Evolutionary conservation across 257 asterid genomes (phyloP).

Genomic region (Solanum chmielewskii): DNA sequence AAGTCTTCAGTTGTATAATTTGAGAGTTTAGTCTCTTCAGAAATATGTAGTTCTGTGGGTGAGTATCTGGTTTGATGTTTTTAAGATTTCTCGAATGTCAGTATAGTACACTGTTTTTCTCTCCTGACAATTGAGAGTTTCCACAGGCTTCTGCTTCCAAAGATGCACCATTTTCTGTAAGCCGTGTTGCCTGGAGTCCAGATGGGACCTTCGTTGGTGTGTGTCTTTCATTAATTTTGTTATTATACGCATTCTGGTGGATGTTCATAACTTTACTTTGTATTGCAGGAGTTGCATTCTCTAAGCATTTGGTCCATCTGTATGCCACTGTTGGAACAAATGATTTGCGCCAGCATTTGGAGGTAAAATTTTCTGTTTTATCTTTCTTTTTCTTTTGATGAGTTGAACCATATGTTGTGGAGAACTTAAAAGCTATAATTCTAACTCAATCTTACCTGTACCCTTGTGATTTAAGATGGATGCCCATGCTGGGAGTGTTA

Average conservation of each 20-base stretch:
- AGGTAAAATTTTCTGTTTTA: constrained; percentile 29
- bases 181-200: constrained; percentile 88
- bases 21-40: background rate
- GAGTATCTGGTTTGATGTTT: background rate
- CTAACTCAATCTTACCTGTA: constrained; percentile 2
- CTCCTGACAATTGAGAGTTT: constrained; percentile 15
- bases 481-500: constrained; percentile 73
- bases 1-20: background rate
- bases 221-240: constrained; percentile 5
- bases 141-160: constrained; percentile 81
- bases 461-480: constrained; percentile 53
- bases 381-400: background rate
- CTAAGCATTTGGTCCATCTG: constrained; percentile 86
- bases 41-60: background rate
- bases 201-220: constrained; percentile 89
- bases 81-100: background rate
- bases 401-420: background rate
- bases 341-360: constrained; percentile 83
- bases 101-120: background rate
- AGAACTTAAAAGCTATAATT: background rate
- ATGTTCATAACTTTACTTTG: constrained; percentile 8
- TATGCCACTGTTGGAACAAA: constrained; percentile 75
- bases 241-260: background rate
- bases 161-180: constrained; percentile 80
- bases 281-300: constrained; percentile 85